Evolutionary conservation across 805 yeast genomes (phyloP).

Genomic region (Lipomyces lipofer): DNA sequence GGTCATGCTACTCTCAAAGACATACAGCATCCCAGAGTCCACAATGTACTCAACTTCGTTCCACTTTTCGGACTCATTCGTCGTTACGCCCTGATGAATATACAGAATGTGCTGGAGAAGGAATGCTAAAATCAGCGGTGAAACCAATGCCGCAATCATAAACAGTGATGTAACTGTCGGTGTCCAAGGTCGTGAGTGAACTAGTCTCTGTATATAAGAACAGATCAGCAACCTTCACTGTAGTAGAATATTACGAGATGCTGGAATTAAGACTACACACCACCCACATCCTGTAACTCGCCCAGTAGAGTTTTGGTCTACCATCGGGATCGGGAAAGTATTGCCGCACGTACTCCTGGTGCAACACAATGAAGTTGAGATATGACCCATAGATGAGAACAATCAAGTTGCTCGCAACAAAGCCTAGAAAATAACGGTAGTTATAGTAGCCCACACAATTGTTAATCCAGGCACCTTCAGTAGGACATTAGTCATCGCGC

Average conservation of each 20-base stretch:
- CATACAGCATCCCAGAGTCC: slow-evolving; percentile 43
- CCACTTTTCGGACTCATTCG: slow-evolving; percentile 77
- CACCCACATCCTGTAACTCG: slow-evolving; percentile 18
- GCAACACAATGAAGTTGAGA: slow-evolving; percentile 32
- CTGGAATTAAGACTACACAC: slow-evolving; percentile 6
- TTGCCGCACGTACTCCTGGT: slow-evolving; percentile 14
- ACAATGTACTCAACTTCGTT: slow-evolving; percentile 56
- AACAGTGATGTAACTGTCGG: slow-evolving; percentile 42
- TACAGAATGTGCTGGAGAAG: slow-evolving; percentile 49
- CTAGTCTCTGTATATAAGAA: slow-evolving; percentile 1
- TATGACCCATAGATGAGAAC: slow-evolving; percentile 50
- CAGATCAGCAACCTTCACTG: too few relatives aligned
- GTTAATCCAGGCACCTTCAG: slow-evolving; percentile 52
- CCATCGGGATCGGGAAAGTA: slow-evolving; percentile 18
- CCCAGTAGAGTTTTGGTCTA: slow-evolving; percentile 22
- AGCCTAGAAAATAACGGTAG: slow-evolving; percentile 59
- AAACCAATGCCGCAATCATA: slow-evolving; percentile 48
- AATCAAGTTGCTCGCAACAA: slow-evolving; percentile 51
- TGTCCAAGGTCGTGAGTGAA: slow-evolving; percentile 27
- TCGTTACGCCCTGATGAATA: slow-evolving; percentile 67
- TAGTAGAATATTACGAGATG: too few relatives aligned
- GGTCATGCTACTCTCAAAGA: slow-evolving; percentile 31
- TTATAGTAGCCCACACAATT: slow-evolving; percentile 64
- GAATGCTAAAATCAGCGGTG: slow-evolving; percentile 49
- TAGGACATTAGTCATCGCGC: not conserved